Evolutionary conservation across 768 basidiomycete genomes (phyloP).

Genomic region (Termitomyces sp.): DNA sequence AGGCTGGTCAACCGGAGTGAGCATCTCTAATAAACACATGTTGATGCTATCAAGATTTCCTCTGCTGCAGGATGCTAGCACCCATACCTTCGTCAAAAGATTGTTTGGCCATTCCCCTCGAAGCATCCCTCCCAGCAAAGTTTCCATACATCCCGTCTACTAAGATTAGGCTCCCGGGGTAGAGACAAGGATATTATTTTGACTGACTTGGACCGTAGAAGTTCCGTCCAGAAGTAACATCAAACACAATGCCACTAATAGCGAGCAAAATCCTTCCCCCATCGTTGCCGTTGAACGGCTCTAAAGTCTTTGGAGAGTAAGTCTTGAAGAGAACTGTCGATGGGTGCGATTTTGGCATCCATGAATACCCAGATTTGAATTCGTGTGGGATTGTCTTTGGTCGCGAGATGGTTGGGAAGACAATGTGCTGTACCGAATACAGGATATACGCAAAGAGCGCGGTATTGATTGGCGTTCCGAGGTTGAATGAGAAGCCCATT

Average conservation of each 20-base stretch:
- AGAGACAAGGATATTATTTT: not conserved
- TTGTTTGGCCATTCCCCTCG: conserved; percentile 96
- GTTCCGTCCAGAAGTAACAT: conserved; percentile 81
- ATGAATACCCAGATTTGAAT: conserved; percentile 84
- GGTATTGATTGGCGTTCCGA: conserved; percentile 77
- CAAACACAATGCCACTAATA: conserved; percentile 86
- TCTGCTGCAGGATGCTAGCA: not conserved
- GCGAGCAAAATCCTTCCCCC: conserved; percentile 74
- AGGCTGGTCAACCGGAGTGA: conserved; percentile 82
- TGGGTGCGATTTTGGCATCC: conserved; percentile 83
- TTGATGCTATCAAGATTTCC: not conserved
- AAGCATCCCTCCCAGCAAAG: conserved; percentile 96
- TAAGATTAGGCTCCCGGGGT: not conserved
- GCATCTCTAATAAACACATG: conserved; percentile 58
- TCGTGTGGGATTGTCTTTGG: conserved; percentile 53
- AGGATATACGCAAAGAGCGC: conserved; percentile 74
- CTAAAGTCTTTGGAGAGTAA: conserved; percentile 75
- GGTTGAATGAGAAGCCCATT: conserved; percentile 39
- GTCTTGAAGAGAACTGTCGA: conserved; percentile 72
- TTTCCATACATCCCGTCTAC: conserved; percentile 96
- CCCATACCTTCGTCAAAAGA: conserved; percentile 84
- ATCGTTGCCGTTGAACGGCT: conserved; percentile 58
- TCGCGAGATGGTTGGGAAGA: conserved; percentile 61
- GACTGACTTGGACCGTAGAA: conserved; percentile 93
- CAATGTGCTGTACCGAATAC: conserved; percentile 67